A percentile compares a stretch with the other conserved stretches of the same genome.
These are phyloP conservation scores for Myriosclerotinia scirpicola DNA, from an alignment of 2,329 filamentous ascomycete genomes.

Conservation along the genomic window DNA sequence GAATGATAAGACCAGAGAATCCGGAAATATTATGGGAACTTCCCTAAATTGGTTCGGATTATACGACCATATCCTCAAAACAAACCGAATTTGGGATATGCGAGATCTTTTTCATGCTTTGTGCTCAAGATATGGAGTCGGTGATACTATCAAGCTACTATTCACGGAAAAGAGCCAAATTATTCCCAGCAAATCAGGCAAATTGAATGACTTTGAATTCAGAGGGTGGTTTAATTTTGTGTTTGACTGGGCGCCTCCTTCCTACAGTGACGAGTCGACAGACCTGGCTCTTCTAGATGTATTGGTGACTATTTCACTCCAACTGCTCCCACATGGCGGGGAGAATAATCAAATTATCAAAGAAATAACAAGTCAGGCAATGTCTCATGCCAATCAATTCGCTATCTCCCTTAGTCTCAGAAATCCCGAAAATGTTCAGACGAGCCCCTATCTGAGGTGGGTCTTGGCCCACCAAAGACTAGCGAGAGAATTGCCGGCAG, in stretches of 20 bases:
- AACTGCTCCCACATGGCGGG: not conserved
- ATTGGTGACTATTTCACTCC: not conserved
- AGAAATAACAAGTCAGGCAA: not conserved
- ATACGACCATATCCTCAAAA: not conserved
- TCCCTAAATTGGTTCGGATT: not conserved
- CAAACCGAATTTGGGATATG: constrained; percentile 1
- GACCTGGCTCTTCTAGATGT: not conserved
- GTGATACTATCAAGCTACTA: not conserved
- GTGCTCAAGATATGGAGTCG: not conserved
- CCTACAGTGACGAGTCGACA: not conserved
- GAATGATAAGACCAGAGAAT: rapidly evolving
- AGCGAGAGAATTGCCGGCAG: not conserved
- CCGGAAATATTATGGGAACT: not conserved
- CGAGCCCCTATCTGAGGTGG: constrained; percentile 8
- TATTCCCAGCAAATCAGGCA: not conserved
- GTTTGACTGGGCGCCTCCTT: not conserved
- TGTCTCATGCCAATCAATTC: not conserved
- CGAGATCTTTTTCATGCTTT: not conserved
- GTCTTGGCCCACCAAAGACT: not conserved
- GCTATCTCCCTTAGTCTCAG: not conserved
- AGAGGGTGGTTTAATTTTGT: not conserved
- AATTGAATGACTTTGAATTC: not conserved
- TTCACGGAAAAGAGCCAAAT: too few relatives aligned
- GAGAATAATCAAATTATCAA: not conserved
- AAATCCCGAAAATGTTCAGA: constrained; percentile 1